These are phyloP conservation scores for Camellia sinensis DNA, from an alignment of 148 eudicot species.

Conservation along the genomic window DNA sequence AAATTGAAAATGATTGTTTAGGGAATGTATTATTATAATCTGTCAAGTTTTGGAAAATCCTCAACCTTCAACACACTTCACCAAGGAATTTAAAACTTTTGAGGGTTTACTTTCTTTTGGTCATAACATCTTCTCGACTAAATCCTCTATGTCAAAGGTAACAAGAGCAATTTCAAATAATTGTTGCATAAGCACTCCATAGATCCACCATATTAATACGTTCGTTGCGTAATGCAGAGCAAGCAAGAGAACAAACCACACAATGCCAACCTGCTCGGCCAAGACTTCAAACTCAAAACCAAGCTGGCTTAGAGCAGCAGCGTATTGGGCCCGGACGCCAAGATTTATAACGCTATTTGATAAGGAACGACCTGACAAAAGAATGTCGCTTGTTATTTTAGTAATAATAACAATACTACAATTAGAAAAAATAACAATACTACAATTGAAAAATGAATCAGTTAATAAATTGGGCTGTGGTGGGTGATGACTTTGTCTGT, in stretches of 20 bases:
- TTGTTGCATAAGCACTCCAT: not conserved
- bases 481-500: too few relatives aligned
- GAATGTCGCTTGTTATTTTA: not conserved
- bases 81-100: not conserved
- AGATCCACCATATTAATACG: not conserved
- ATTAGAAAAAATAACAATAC: too few relatives aligned
- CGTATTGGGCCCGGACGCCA: constrained; percentile 26
- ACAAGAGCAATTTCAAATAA: not conserved
- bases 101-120: too few relatives aligned
- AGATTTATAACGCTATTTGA: constrained; percentile 27
- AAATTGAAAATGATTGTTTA: too few relatives aligned
- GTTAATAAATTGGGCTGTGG: not conserved
- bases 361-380: constrained; percentile 24
- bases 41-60: too few relatives aligned
- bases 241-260: not conserved
- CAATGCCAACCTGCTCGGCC: constrained; percentile 32
- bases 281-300: constrained; percentile 30
- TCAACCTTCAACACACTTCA: not conserved
- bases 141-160: not conserved
- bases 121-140: not conserved
- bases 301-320: constrained; percentile 29
- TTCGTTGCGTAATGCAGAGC: not conserved
- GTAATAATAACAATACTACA: too few relatives aligned
- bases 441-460: too few relatives aligned
- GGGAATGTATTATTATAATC: too few relatives aligned